Percentiles rank a stretch among this genome's conserved stretches.
phyloP scores from a whole-genome alignment of 495 filamentous ascomycete species.

The Neurospora cerealis region DNA sequence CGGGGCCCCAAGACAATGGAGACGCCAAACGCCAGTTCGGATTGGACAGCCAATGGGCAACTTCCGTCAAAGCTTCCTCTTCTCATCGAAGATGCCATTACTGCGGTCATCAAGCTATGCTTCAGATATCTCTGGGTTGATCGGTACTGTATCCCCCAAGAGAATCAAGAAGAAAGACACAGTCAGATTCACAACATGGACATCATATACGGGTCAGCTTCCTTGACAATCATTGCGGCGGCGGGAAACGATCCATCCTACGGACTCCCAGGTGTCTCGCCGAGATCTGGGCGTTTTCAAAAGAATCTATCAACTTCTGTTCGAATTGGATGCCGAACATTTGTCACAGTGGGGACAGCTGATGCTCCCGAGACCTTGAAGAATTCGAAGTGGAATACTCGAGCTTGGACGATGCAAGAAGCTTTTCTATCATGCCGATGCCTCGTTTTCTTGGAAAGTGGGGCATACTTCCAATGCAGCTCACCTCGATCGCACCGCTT shows the following conservation, averaged over 20 bases:
- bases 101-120: not conserved
- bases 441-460: conserved; percentile 8
- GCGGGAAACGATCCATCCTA: not conserved
- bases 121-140: not conserved
- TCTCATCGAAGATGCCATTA: not conserved
- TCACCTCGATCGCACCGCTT: not conserved
- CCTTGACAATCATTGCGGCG: not conserved
- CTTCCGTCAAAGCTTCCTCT: not conserved
- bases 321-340: not conserved
- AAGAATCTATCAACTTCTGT: not conserved
- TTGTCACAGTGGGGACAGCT: not conserved
- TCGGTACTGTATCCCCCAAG: not conserved
- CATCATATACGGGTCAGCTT: not conserved
- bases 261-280: not conserved
- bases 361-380: not conserved
- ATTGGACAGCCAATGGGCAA: not conserved
- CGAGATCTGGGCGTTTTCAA: no score
- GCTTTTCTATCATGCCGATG: not conserved
- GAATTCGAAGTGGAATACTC: not conserved
- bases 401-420: not conserved
- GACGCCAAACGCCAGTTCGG: conserved; percentile 12
- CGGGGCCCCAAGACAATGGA: no score
- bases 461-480: conserved; percentile 28
- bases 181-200: not conserved
- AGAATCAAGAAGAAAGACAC: not conserved